phyloP scores from a whole-genome alignment of 768 basidiomycete species.

The Russula sp. region DNA sequence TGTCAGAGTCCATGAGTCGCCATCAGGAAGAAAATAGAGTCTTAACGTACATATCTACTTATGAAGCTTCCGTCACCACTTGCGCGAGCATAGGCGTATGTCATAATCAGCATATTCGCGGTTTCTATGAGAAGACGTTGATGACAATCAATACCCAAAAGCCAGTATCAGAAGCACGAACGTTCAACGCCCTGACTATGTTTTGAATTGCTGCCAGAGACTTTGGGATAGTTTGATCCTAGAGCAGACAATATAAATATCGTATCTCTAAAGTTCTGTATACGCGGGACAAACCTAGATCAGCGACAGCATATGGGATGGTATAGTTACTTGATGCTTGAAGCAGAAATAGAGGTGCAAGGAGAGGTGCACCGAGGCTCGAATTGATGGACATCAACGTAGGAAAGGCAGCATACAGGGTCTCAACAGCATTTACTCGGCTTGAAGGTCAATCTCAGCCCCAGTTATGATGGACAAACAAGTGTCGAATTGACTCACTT shows the following conservation, averaged over 20 bases:
- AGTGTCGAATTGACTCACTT: slow-evolving; percentile 37
- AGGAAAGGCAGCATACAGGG: slow-evolving; percentile 50
- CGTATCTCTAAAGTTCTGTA: too few species aligned
- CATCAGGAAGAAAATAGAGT: not conserved
- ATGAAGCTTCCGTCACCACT: slow-evolving; percentile 34
- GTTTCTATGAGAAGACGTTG: slow-evolving; percentile 28
- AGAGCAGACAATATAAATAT: not conserved
- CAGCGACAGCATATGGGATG: slow-evolving; percentile 25
- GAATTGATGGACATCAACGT: slow-evolving; percentile 55
- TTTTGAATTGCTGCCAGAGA: slow-evolving; percentile 6
- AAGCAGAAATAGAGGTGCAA: slow-evolving; percentile 32
- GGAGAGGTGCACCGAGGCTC: slow-evolving; percentile 39
- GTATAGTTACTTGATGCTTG: slow-evolving; percentile 27
- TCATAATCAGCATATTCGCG: slow-evolving; percentile 41
- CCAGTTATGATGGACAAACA: not conserved
- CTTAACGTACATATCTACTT: slow-evolving; percentile 27
- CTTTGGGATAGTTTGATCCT: slow-evolving; percentile 22
- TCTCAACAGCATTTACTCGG: slow-evolving; percentile 51
- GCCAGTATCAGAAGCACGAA: not conserved
- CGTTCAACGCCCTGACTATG: slow-evolving; percentile 23
- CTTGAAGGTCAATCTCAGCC: slow-evolving; percentile 6
- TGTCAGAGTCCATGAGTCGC: slow-evolving; percentile 13
- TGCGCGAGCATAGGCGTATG: slow-evolving; percentile 34
- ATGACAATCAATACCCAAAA: not conserved
- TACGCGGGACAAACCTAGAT: slow-evolving; percentile 27